Conservation (phyloP, 306 rosid species). For the Senna siamea region DNA sequence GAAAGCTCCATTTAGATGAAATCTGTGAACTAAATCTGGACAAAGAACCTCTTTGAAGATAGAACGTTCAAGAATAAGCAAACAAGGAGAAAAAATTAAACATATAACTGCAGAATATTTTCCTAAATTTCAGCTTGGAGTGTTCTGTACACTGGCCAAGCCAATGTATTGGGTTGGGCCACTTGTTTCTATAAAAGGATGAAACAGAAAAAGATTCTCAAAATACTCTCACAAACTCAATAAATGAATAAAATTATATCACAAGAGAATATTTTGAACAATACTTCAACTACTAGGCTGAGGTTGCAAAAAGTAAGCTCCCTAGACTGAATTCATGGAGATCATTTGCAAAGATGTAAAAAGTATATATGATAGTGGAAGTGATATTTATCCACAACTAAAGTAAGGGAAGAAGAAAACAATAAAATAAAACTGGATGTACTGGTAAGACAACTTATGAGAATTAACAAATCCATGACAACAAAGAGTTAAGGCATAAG, state of each 20-base stretch:
- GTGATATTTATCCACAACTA: conserved; percentile 24
- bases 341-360: neutral
- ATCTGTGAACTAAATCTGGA: neutral
- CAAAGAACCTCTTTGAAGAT: neutral
- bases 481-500: neutral
- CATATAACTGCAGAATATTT: neutral
- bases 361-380: conserved; percentile 17
- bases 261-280: conserved; percentile 5
- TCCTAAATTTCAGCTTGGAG: neutral
- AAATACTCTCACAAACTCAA: conserved; percentile 6
- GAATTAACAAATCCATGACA: conserved; percentile 26
- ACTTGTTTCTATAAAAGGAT: neutral
- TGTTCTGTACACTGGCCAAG: neutral
- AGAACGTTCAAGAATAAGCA: neutral
- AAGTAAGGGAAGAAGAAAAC: conserved; percentile 24
- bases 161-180: neutral
- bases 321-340: neutral
- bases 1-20: neutral
- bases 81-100: neutral
- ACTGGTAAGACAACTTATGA: conserved; percentile 1
- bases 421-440: neutral
- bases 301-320: neutral
- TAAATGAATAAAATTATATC: neutral
- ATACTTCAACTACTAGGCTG: conserved; percentile 4
- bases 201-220: neutral